Evolutionary conservation across 306 rosid species (phyloP).

Genomic region (Quercus variabilis): DNA sequence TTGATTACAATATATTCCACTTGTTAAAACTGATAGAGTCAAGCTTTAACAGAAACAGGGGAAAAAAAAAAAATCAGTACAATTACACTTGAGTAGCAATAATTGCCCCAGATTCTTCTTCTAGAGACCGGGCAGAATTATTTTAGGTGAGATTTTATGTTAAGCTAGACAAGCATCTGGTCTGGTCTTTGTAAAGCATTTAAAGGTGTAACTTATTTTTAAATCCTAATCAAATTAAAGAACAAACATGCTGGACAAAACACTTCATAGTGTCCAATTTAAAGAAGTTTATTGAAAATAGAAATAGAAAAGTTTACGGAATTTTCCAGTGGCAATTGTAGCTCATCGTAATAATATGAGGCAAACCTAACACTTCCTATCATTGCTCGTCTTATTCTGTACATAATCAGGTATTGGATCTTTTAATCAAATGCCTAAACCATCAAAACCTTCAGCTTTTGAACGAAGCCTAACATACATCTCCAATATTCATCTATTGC

Average conservation of each 20-base stretch:
- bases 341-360: not conserved
- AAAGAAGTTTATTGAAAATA: not conserved
- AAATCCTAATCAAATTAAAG: not conserved
- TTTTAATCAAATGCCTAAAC: not conserved
- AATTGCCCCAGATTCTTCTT: not conserved
- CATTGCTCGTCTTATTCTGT: not conserved
- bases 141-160: not conserved
- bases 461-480: not conserved
- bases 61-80: too few relatives aligned
- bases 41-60: not conserved
- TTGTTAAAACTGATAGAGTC: not conserved
- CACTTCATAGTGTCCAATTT: not conserved
- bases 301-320: not conserved
- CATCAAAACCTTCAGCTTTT: not conserved
- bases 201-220: not conserved
- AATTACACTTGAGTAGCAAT: not conserved
- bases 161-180: not conserved
- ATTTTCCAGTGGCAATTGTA: not conserved
- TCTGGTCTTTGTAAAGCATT: not conserved
- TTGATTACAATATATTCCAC: not conserved
- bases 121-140: not conserved
- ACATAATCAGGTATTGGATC: not conserved
- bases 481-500: slow-evolving; percentile 9
- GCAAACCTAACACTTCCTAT: not conserved
- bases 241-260: not conserved